These are phyloP conservation scores for Eremothecium sinecaudum DNA, from an alignment of 1,139 yeast genomes.

Conservation along the genomic window DNA sequence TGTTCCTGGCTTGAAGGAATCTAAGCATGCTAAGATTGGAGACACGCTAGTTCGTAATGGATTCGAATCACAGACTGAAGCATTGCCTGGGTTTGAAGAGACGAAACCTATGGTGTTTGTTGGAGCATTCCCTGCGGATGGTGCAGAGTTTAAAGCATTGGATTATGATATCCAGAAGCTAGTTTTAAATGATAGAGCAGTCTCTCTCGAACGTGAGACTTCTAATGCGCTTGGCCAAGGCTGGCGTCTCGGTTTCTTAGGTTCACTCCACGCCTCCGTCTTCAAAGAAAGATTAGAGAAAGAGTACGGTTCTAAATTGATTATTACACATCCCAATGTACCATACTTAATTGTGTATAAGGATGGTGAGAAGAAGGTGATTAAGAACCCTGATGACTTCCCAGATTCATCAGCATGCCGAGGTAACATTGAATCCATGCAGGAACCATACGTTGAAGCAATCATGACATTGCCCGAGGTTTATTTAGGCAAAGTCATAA, in stretches of 20 bases:
- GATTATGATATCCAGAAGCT: slow-evolving; percentile 86
- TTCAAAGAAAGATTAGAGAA: slow-evolving; percentile 84
- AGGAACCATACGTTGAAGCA: slow-evolving; percentile 89
- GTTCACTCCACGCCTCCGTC: slow-evolving; percentile 90
- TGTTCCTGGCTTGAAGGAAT: slow-evolving; percentile 86
- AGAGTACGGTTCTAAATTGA: slow-evolving; percentile 87
- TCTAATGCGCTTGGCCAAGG: slow-evolving; percentile 95
- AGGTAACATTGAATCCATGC: slow-evolving; percentile 46
- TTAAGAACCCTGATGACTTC: slow-evolving; percentile 88
- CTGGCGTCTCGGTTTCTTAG: slow-evolving; percentile 92
- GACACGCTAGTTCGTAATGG: slow-evolving; percentile 78
- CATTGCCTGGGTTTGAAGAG: slow-evolving; percentile 91
- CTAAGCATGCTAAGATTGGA: slow-evolving; percentile 81
- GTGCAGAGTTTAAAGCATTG: slow-evolving; percentile 76
- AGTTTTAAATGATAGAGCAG: slow-evolving; percentile 86
- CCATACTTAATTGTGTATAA: slow-evolving; percentile 68
- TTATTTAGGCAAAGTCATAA: slow-evolving; percentile 76
- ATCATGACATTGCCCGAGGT: slow-evolving; percentile 88
- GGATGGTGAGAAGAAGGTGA: slow-evolving; percentile 53
- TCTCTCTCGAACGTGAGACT: slow-evolving; percentile 78
- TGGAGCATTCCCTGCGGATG: slow-evolving; percentile 97
- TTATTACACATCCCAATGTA: slow-evolving; percentile 92
- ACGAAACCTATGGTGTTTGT: slow-evolving; percentile 98
- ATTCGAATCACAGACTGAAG: slow-evolving; percentile 47
- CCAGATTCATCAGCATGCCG: slow-evolving; percentile 46